Conservation (phyloP, 495 filamentous ascomycete genomes). For the Trichocladium uniseriatum region DNA sequence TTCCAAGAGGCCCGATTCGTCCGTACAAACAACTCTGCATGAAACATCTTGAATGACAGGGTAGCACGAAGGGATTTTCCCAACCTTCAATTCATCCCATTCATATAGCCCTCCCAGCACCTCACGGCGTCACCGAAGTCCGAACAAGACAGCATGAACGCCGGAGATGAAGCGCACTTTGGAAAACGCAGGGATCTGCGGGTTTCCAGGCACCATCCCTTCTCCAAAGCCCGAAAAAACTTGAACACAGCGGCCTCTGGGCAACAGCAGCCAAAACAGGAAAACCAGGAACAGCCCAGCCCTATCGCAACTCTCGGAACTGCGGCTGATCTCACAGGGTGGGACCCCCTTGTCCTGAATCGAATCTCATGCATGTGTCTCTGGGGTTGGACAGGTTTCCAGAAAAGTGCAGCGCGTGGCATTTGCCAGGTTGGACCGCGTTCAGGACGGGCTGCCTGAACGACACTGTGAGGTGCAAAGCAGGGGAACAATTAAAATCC, state of each 20-base stretch:
- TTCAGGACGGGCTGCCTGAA: constrained; percentile 4
- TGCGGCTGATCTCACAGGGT: constrained; percentile 3
- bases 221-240: neutral
- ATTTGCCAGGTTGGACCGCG: neutral
- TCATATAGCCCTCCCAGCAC: too few relatives aligned
- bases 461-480: neutral
- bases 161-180: constrained; percentile 30
- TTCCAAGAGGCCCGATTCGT: too few relatives aligned
- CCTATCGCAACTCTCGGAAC: constrained; percentile 1
- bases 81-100: too few relatives aligned
- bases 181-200: constrained; percentile 16
- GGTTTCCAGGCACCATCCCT: neutral
- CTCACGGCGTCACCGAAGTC: constrained; percentile 1
- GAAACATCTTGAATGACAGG: constrained; percentile 18
- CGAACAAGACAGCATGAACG: constrained; percentile 24
- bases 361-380: neutral
- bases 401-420: neutral
- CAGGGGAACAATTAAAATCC: neutral
- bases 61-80: constrained; percentile 7
- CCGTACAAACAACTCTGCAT: constrained; percentile 9
- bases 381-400: neutral
- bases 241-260: neutral
- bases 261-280: neutral
- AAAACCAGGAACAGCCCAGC: neutral
- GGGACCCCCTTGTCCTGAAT: neutral